Base-by-base conservation (phyloP, 768 basidiomycete genomes). In the Lentinula lateritia region DNA sequence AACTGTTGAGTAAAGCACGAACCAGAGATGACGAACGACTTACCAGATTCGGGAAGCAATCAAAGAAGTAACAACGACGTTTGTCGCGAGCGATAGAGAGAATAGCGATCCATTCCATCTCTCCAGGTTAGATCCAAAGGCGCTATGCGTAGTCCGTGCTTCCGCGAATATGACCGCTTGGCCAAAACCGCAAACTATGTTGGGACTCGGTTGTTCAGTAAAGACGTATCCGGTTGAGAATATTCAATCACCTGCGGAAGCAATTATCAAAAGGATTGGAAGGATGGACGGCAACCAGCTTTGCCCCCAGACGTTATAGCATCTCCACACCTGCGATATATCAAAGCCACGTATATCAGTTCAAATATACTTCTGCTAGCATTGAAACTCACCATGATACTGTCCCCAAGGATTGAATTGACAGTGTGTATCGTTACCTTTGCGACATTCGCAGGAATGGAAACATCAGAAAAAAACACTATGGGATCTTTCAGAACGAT, bases 41-140 rank as follows among this genome's bases (percentile, higher is more conserved):
- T 54, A 74, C 75, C 74, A 75, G 16, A 73, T 70, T 2, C 75
- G 66, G n/a, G 68, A 46, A 4, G 71, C 69, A 63, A 76, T 74
- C 41, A 76, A 68, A 12, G 62, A 52, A 5, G 74, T 74, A 34
- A 72, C 70, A n/a, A 65, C 57, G 12, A 74, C 66, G 64, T 76
- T 76, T 28, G 72, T 75, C 0, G 68, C 65, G 23, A 75, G 69
- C 2, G 74, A 73, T 18, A 75, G 64, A 13, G 67, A 61, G 65
- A 76, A 74, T 18, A 75, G 61, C n/a, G 73, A 69, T 41, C 74
- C 72, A 62, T 75, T 72, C 73, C 74, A 74, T 8, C 67, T 61
- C 48, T 67, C 64, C n/a, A 74, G 67, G 6, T 67, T 61, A 39
- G 63, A 61, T 10, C 66, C 68, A 57, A 78, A 76, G n/a, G 75